phyloP scores from a whole-genome alignment of 1,284 basidiomycete species.

The Agaricales sp. region DNA sequence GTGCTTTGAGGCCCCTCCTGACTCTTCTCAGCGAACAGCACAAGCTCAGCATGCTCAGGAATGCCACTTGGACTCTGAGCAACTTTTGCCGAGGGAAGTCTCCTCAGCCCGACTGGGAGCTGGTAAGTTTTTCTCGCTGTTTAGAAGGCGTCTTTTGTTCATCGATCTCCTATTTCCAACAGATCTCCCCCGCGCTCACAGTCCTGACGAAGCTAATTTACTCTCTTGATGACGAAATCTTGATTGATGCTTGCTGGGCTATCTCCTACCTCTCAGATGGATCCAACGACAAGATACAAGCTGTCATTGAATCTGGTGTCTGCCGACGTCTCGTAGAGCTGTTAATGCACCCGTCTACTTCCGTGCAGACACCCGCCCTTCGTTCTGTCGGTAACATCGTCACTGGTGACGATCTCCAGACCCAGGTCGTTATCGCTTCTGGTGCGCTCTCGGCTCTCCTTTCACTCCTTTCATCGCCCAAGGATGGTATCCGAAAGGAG shows the following conservation, averaged over 20 bases:
- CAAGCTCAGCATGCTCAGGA: slow-evolving; percentile 95
- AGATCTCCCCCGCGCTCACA: slow-evolving; percentile 95
- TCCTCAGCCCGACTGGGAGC: slow-evolving; percentile 91
- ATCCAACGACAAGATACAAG: slow-evolving; percentile 99
- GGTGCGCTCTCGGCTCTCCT: slow-evolving; percentile 92
- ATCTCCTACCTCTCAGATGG: slow-evolving; percentile 99
- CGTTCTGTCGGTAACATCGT: slow-evolving; percentile 99
- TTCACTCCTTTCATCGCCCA: slow-evolving; percentile 86
- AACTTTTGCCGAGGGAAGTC: slow-evolving; percentile 97
- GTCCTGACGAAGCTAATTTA: slow-evolving; percentile 98
- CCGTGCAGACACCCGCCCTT: slow-evolving; percentile 97
- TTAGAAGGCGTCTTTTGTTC: slow-evolving; percentile 3
- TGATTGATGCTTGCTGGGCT: slow-evolving; percentile 99
- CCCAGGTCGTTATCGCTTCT: slow-evolving; percentile 95
- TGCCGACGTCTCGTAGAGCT: slow-evolving; percentile 96
- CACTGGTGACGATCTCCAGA: slow-evolving; percentile 97
- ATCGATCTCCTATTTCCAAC: slow-evolving; percentile 11
- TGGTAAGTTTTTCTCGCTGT: slow-evolving; percentile 50
- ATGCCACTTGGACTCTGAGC: slow-evolving; percentile 96
- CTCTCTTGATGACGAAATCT: slow-evolving; percentile 96
- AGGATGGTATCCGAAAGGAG: slow-evolving; percentile 94
- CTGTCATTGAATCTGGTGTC: slow-evolving; percentile 97
- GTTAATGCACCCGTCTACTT: slow-evolving; percentile 94
- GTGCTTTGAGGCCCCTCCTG: slow-evolving; percentile 64
- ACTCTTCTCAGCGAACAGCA: slow-evolving; percentile 76